These are phyloP conservation scores for Leccinum longicurvipes DNA, from an alignment of 768 basidiomycete species.

Conservation along the genomic window DNA sequence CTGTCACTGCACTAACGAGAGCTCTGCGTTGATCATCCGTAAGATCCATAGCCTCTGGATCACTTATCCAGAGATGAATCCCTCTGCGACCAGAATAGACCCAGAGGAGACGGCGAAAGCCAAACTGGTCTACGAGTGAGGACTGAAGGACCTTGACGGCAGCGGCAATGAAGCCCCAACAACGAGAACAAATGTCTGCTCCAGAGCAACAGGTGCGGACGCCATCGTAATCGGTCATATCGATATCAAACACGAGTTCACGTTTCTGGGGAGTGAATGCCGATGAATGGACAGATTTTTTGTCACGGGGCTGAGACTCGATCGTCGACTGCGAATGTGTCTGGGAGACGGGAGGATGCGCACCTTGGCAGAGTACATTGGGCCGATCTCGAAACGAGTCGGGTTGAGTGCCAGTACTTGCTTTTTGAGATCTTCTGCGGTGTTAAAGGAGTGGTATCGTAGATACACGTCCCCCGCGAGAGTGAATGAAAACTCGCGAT, in stretches of 20 bases:
- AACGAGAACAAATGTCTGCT: slow-evolving; percentile 85
- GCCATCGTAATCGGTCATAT: slow-evolving; percentile 98
- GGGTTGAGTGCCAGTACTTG: slow-evolving; percentile 84
- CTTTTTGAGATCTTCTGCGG: slow-evolving; percentile 86
- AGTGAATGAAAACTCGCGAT: slow-evolving; percentile 96
- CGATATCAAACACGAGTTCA: slow-evolving; percentile 98
- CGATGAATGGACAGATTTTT: slow-evolving; percentile 70
- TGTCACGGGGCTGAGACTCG: slow-evolving; percentile 72
- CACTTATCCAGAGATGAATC: slow-evolving; percentile 97
- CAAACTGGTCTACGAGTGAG: slow-evolving; percentile 83
- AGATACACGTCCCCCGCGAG: slow-evolving; percentile 88
- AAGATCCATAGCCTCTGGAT: slow-evolving; percentile 79
- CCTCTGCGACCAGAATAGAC: slow-evolving; percentile 98
- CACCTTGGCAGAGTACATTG: slow-evolving; percentile 85
- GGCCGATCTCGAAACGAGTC: slow-evolving; percentile 94
- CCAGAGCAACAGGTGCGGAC: slow-evolving; percentile 93
- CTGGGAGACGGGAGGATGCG: slow-evolving; percentile 29
- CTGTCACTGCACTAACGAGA: slow-evolving; percentile 82
- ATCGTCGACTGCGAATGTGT: slow-evolving; percentile 1
- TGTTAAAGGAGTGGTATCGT: slow-evolving; percentile 89
- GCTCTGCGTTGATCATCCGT: slow-evolving; percentile 90
- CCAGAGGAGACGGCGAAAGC: slow-evolving; percentile 89
- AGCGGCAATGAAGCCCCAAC: slow-evolving; percentile 93
- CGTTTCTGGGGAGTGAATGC: slow-evolving; percentile 73
- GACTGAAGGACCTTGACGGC: slow-evolving; percentile 86